phyloP scores from a whole-genome alignment of 139 green algal species.

The Ostreobium quekettii region DNA sequence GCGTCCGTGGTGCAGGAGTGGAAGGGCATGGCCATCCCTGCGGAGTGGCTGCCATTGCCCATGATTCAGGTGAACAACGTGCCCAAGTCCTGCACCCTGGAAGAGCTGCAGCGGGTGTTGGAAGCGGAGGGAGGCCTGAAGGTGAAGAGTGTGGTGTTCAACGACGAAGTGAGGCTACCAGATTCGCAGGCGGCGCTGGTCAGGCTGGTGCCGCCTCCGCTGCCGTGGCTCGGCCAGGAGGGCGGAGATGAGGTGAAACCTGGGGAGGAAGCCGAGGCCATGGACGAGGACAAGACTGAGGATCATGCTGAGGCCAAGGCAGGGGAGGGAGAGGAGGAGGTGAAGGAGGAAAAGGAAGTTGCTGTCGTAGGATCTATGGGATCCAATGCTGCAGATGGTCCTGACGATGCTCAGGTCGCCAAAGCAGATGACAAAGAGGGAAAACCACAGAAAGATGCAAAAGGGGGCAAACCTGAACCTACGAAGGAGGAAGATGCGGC shows the following conservation, averaged over 20 bases:
- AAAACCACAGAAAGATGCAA: too few species aligned
- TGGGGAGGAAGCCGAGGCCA: not conserved
- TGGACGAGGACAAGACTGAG: too few species aligned
- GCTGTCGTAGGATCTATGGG: too few species aligned
- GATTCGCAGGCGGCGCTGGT: not conserved
- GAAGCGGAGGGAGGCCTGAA: not conserved
- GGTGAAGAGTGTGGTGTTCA: not conserved
- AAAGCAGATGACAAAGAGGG: too few species aligned
- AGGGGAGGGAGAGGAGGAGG: not conserved
- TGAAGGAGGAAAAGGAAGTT: too few species aligned
- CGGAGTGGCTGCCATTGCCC: slow-evolving; percentile 16
- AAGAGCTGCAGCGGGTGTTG: not conserved
- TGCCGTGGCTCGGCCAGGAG: too few species aligned
- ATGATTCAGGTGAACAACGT: slow-evolving; percentile 13
- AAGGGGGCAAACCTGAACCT: too few species aligned
- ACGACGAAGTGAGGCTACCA: not conserved
- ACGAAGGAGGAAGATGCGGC: not conserved
- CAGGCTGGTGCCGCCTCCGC: too few species aligned
- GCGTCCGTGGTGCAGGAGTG: too few species aligned
- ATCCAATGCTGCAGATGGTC: too few species aligned
- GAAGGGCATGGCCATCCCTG: slow-evolving; percentile 4
- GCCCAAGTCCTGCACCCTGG: not conserved
- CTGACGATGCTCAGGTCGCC: too few species aligned
- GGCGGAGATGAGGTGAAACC: not conserved
- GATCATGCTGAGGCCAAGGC: not conserved